Conservation (phyloP, 441 rosid species). For the Geranium incanum region DNA sequence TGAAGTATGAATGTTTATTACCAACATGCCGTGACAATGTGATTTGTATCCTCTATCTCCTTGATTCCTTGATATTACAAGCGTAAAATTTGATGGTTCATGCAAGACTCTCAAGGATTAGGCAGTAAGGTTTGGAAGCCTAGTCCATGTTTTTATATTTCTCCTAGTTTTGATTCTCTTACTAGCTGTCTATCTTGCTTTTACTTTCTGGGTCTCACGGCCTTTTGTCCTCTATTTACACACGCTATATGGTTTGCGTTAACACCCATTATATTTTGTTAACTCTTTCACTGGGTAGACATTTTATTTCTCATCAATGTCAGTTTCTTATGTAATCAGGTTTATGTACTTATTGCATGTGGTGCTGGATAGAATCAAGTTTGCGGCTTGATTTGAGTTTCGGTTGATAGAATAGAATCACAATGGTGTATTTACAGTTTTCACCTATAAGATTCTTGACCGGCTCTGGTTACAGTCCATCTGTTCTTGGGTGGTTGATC, state of each 20-base stretch:
- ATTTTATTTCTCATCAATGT: slow-evolving; percentile 4
- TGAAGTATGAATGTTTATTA: slow-evolving; percentile 3
- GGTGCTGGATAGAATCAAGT: slow-evolving; percentile 7
- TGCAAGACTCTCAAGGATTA: not conserved
- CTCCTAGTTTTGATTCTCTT: not conserved
- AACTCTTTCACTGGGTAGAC: not conserved
- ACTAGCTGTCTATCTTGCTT: not conserved
- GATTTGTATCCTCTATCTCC: not conserved
- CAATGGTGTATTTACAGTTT: slow-evolving; percentile 37
- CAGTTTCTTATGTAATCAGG: slow-evolving; percentile 6
- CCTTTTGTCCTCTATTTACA: not conserved
- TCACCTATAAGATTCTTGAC: slow-evolving; percentile 33
- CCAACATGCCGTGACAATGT: not conserved
- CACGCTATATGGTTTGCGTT: not conserved
- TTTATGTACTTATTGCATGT: not conserved
- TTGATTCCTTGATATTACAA: not conserved
- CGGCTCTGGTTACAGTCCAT: slow-evolving; percentile 28
- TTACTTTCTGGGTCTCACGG: not conserved
- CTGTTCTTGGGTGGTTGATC: slow-evolving; percentile 38
- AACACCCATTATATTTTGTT: not conserved
- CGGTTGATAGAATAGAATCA: slow-evolving; percentile 14
- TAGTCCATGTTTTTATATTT: not conserved
- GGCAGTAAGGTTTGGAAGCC: not conserved
- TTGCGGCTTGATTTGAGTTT: not conserved
- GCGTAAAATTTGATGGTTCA: not conserved